These are phyloP conservation scores for Pythium grandisporangium DNA, from an alignment of 352 stramenopile species.

Conservation along the genomic window DNA sequence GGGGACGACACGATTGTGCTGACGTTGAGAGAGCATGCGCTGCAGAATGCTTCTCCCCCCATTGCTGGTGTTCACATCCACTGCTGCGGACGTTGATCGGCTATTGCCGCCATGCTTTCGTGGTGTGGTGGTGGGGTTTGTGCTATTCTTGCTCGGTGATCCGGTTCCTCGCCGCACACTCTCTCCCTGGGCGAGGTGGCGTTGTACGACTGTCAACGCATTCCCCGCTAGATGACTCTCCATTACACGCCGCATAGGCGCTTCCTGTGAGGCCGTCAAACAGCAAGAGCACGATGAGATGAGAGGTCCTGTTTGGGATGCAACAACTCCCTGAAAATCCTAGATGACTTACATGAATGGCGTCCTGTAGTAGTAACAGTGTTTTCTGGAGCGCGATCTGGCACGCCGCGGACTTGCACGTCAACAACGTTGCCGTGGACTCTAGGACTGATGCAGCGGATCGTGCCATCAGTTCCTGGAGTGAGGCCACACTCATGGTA, in stretches of 20 bases:
- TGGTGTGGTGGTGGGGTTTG: no score
- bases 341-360: no score
- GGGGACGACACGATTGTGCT: constrained; percentile 40
- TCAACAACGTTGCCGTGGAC: constrained; percentile 17
- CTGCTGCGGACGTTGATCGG: background rate
- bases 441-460: constrained; percentile 14
- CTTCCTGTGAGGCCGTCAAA: constrained; percentile 5
- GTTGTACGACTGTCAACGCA: constrained; percentile 5
- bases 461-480: constrained; percentile 16
- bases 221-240: constrained; percentile 6
- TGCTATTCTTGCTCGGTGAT: constrained; percentile 8
- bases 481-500: constrained; percentile 20
- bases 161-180: background rate
- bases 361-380: no score
- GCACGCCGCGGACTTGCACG: constrained; percentile 31
- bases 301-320: background rate
- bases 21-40: constrained; percentile 43
- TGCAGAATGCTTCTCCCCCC: constrained; percentile 36
- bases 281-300: background rate
- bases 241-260: constrained; percentile 4
- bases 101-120: no score
- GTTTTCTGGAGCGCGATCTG: constrained; percentile 39
- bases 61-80: background rate
- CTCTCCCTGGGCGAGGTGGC: constrained; percentile 6
- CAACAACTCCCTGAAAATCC: background rate